Percentiles rank a stretch among this genome's conserved stretches.
These are phyloP conservation scores for Ensete ventricosum DNA, from an alignment of 176 grass and related monocot genomes.

Conservation along the genomic window DNA sequence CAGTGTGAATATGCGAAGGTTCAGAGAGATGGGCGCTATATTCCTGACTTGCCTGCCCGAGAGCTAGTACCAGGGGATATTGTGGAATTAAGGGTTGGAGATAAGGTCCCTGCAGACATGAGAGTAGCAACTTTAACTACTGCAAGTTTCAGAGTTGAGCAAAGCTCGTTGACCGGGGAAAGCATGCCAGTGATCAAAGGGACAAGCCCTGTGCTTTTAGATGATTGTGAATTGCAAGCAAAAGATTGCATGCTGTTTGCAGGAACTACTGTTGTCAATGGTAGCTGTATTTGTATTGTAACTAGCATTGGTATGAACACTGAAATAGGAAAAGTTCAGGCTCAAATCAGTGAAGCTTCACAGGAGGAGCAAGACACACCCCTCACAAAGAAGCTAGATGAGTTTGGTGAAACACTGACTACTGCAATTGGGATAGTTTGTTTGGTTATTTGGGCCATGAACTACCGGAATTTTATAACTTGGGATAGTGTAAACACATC, in stretches of 20 bases:
- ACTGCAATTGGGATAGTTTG: constrained; percentile 89
- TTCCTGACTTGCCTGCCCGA: constrained; percentile 48
- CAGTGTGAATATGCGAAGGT: constrained; percentile 94
- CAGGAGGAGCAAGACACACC: constrained; percentile 89
- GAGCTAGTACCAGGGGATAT: constrained; percentile 88
- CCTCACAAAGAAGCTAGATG: constrained; percentile 91
- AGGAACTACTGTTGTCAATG: constrained; percentile 86
- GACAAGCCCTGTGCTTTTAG: constrained; percentile 39
- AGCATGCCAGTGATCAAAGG: constrained; percentile 75
- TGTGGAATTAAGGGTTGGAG: constrained; percentile 81
- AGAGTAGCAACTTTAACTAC: constrained; percentile 72
- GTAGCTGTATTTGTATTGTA: constrained; percentile 76
- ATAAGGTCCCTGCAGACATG: constrained; percentile 94
- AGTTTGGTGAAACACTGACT: constrained; percentile 81
- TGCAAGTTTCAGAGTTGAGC: constrained; percentile 82
- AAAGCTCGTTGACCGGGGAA: constrained; percentile 90
- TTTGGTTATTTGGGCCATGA: constrained; percentile 76
- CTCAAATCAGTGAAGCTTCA: constrained; percentile 89
- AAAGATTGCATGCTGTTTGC: constrained; percentile 97
- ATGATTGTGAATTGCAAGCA: constrained; percentile 85
- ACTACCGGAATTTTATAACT: constrained; percentile 81
- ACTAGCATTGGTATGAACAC: constrained; percentile 75
- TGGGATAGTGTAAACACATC: constrained; percentile 75
- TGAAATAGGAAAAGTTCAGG: constrained; percentile 94
- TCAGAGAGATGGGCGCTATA: constrained; percentile 59